Evolutionary conservation across 1,284 basidiomycete genomes (phyloP), one percentile per base, ranked within the genome.

Genomic region (Cryptococcus sp.): DNA sequence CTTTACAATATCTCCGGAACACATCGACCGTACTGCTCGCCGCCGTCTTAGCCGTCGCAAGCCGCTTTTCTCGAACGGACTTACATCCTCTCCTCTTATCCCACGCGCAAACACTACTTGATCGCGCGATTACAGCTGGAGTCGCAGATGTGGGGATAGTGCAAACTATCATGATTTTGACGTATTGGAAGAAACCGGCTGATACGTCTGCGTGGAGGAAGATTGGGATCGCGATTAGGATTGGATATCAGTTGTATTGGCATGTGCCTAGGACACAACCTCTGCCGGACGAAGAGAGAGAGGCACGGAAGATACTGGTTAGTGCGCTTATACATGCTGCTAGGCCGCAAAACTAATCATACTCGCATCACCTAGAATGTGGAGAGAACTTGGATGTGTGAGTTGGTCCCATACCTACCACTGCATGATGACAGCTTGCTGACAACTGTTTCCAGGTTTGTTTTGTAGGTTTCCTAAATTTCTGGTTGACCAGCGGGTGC

Each of bases 301-400:
- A 58, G 16, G 69, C 71, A 16, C 57, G 69, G 44, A 60, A 67
- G 55, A 50, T 69, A 0, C 55, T 73, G 51, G 65, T 64, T 50
- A 61, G 63, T 58, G n/a, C 13, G 5, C 16, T 10, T 20, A 5
- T 44, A 10, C 1, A 23, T 16, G 3, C 34, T 38, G 16, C 26
- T 20, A 48, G 16, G 10, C 16, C 8, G 22, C 5, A 22, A 45
- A 5, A 11, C 26, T 47, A 43, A 41, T 50, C 19, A 26, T 29
- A 23, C 20, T 26, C 25, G 25, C 8, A 25, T 8, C 11, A 23
- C 25, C 3, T 26, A 64, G 65, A 68, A 74, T 45, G 59, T 61
- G 2, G 70, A 74, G 52, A 52, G 72, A 29, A 73, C 72, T 16
- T 74, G 72, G 72, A 64, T 61, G 52, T 72, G 70, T 71, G 58